These are phyloP conservation scores for Cryptococcus maquisensis DNA, from an alignment of 1,284 basidiomycete species.

Conservation along the genomic window DNA sequence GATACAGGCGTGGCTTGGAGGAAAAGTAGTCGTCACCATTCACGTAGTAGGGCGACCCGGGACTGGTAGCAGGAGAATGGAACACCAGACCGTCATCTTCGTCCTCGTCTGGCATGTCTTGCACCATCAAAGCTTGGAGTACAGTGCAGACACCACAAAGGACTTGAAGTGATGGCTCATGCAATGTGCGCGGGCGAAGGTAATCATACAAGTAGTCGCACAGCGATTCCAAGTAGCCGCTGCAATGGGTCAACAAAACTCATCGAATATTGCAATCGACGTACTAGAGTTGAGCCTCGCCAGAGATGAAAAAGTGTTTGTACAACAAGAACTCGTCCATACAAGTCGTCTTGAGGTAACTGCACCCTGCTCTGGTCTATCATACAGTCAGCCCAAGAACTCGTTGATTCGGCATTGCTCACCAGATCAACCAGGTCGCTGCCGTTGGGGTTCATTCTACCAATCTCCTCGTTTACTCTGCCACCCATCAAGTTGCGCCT, in stretches of 20 bases:
- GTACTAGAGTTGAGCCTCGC: constrained; percentile 77
- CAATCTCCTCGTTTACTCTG: constrained; percentile 71
- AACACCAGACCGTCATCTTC: constrained; percentile 24
- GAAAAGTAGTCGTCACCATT: constrained; percentile 21
- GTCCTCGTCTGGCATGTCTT: constrained; percentile 53
- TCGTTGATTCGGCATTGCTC: constrained; percentile 24
- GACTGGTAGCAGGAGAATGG: constrained; percentile 22
- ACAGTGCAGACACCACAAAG: constrained; percentile 92
- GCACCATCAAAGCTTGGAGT: constrained; percentile 85
- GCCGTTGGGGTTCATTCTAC: constrained; percentile 66
- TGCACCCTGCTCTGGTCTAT: constrained; percentile 80
- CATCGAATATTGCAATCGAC: constrained; percentile 39
- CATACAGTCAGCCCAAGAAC: neutral
- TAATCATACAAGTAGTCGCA: constrained; percentile 92
- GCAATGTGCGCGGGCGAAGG: constrained; percentile 83
- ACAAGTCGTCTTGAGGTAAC: constrained; percentile 83
- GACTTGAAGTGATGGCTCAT: constrained; percentile 76
- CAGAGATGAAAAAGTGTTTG: constrained; percentile 76
- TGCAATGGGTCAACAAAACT: constrained; percentile 38
- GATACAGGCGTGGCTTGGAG: constrained; percentile 26
- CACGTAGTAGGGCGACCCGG: constrained; percentile 10
- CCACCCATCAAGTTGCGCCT: constrained; percentile 67
- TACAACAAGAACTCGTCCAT: constrained; percentile 81
- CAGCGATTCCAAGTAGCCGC: constrained; percentile 77
- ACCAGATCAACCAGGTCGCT: constrained; percentile 83